A percentile compares a stretch with the other conserved stretches of the same genome.
Evolutionary conservation across 352 stramenopile genomes (phyloP).

Genomic region (Pythium apleroticum): DNA sequence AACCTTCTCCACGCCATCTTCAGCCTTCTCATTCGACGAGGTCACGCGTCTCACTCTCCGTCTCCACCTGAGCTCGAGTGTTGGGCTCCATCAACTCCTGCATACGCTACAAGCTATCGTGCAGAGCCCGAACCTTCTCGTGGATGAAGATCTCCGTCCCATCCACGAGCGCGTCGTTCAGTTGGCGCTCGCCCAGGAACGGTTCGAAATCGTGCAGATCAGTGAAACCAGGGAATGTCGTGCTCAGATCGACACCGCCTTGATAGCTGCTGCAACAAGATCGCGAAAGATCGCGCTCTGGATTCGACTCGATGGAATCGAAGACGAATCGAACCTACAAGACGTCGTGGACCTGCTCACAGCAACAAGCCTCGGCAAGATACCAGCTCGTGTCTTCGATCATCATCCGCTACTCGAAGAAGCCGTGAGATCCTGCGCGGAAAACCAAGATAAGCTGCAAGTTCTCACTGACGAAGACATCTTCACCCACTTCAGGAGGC

Average conservation of each 20-base stretch:
- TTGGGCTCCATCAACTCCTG: conserved; percentile 19
- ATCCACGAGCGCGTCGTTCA: not conserved
- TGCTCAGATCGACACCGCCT: not conserved
- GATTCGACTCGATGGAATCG: conserved; percentile 1
- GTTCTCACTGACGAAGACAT: conserved; percentile 37
- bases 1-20: not conserved
- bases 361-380: conserved; percentile 37
- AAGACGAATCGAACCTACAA: not conserved
- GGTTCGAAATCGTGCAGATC: conserved; percentile 17
- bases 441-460: conserved; percentile 32
- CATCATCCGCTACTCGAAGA: conserved; percentile 36
- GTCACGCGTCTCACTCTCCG: conserved; percentile 4
- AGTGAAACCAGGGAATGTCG: not conserved
- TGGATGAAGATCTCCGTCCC: conserved; percentile 5
- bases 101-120: conserved; percentile 13
- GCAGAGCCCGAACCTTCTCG: conserved; percentile 5
- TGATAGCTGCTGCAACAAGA: not conserved
- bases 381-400: conserved; percentile 38
- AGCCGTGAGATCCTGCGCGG: conserved; percentile 35
- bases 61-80: conserved; percentile 17
- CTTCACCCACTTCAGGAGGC: conserved; percentile 30
- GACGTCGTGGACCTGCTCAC: not conserved
- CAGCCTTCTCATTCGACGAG: not conserved
- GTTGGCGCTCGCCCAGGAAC: not conserved
- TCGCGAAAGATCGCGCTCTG: conserved; percentile 1